Evolutionary conservation across 352 stramenopile genomes (phyloP), one percentile per base, ranked within the genome.

Genomic region (Phytophthora pistaciae): DNA sequence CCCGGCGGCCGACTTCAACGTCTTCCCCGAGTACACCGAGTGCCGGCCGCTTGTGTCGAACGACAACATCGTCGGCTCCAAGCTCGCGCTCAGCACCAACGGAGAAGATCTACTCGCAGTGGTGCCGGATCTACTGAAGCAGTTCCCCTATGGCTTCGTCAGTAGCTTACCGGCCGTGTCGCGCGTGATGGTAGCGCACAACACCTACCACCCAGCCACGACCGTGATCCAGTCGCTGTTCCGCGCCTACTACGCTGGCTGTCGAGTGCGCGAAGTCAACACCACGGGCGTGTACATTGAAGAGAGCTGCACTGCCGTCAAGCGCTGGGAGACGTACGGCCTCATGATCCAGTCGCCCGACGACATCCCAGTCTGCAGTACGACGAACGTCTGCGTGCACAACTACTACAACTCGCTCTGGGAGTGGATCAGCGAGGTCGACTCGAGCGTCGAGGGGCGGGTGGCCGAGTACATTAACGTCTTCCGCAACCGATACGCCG

Each of bases 1-100:
- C 5, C 40, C 67, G 8, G 58, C 55, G 1, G 67, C 72, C 3
- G 72, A 75, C 46, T 72, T 72, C 20, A 78, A 50, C 16, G 54
- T 73, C 0, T 79, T 75, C 36, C 67, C 66, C 1, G 71, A 75
- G 20, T 72, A 67, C 38, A 75, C 66, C 4, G 71, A 78, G 13
- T 78, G 61, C 29, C 67, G 71, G 21, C 55, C 61, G 3, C 20
- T 29, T n/a, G 62, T 78, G 2, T 64, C 56, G 42, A 68, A 70
- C 31, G 62, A 71, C 27, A 52, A 60, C 14, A 65, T 63, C 23
- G 49, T 71, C 27, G 56, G 46, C 21, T 42, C 56, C 16, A 66
- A 72, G 21, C 27, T 78, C 4, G 52, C 44, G 4, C 29, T 77
- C 5, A 16, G 18, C 11, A 74, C 66, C 0, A 16, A 42, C 9